Percentiles rank a stretch among this genome's conserved stretches.
phyloP scores from a whole-genome alignment of 2,329 filamentous ascomycete species.

The Raffaelea albimanens region DNA sequence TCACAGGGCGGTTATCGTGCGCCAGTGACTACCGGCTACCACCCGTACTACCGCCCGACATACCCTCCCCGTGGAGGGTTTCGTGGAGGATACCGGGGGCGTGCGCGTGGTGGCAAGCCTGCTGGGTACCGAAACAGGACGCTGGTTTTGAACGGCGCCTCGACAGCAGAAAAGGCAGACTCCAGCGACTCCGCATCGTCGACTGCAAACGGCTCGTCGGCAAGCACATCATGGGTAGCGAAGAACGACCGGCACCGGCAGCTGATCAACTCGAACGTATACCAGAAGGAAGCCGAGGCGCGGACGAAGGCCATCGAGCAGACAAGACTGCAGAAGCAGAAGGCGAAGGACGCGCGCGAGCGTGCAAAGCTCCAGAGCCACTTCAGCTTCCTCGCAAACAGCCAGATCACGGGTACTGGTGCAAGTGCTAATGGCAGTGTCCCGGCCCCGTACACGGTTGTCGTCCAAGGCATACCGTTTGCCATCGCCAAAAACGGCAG shows the following conservation, averaged over 20 bases:
- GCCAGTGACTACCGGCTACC: slow-evolving; percentile 12
- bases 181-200: slow-evolving; percentile 19
- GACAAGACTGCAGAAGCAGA: slow-evolving; percentile 49
- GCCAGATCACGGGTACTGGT: slow-evolving; percentile 18
- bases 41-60: slow-evolving; percentile 20
- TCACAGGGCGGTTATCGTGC: slow-evolving; percentile 12
- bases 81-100: slow-evolving; percentile 12
- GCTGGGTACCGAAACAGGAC: slow-evolving; percentile 39
- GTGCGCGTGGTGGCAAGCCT: slow-evolving; percentile 26
- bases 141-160: slow-evolving; percentile 50
- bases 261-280: slow-evolving; percentile 71
- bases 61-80: neutral
- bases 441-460: slow-evolving; percentile 45
- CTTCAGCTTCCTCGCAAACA: slow-evolving; percentile 26
- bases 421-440: slow-evolving; percentile 5
- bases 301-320: slow-evolving; percentile 64
- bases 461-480: slow-evolving; percentile 65
- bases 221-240: slow-evolving; percentile 49
- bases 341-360: slow-evolving; percentile 45
- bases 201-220: neutral
- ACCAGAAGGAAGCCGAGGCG: slow-evolving; percentile 61
- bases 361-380: slow-evolving; percentile 46
- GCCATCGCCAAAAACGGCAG: slow-evolving; percentile 66
- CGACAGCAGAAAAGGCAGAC: slow-evolving; percentile 17
- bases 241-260: slow-evolving; percentile 71